phyloP scores from a whole-genome alignment of 2,329 filamentous ascomycete species.

The Plenodomus lindquistii region DNA sequence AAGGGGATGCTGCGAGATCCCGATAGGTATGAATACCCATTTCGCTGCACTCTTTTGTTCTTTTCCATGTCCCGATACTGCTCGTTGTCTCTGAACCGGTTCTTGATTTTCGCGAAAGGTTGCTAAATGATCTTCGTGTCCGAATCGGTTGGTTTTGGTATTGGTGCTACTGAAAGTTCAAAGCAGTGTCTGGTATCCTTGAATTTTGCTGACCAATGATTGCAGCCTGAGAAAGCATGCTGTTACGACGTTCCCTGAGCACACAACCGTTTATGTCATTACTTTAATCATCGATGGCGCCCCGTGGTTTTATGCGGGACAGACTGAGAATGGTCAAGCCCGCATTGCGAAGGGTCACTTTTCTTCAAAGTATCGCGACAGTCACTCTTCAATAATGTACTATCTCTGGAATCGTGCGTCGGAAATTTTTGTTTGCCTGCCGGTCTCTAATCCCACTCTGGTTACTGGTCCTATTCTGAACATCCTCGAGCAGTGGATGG shows the following conservation, averaged over 20 bases:
- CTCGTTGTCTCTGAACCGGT: neutral
- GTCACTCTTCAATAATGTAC: neutral
- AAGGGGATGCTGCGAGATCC: neutral
- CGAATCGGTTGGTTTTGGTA: too few species aligned
- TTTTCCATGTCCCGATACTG: neutral
- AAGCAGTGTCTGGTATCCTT: too few species aligned
- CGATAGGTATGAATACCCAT: neutral
- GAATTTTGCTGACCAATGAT: neutral
- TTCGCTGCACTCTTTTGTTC: neutral
- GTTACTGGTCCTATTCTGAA: neutral
- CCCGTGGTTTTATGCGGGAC: neutral
- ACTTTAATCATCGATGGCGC: neutral
- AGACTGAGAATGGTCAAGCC: neutral
- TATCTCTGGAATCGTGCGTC: neutral
- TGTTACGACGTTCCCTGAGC: neutral
- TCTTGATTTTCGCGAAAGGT: too few species aligned
- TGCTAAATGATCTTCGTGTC: too few species aligned
- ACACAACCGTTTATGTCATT: neutral
- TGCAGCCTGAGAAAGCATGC: neutral
- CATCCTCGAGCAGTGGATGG: neutral
- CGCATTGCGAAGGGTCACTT: neutral
- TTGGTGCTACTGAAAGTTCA: too few species aligned
- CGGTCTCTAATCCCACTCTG: neutral
- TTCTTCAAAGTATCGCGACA: neutral
- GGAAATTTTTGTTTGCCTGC: neutral